Conservation (phyloP, 2,329 filamentous ascomycete species). For the Colletotrichum sp. region DNA sequence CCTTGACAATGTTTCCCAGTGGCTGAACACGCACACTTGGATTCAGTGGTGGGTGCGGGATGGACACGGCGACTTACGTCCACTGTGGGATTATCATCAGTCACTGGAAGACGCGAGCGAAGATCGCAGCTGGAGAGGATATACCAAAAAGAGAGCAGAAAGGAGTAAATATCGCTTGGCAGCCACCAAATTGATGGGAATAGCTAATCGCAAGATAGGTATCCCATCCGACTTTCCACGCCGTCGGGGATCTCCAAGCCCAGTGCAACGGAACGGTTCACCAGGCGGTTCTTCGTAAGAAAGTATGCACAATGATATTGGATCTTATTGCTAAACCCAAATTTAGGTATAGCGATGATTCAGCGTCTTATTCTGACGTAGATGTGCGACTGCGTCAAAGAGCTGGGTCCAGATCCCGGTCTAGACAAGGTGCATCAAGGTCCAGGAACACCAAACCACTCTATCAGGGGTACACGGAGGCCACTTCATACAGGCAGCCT, state of each 20-base stretch:
- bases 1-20: constrained; percentile 32
- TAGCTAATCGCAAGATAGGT: background rate
- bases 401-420: background rate
- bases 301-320: background rate
- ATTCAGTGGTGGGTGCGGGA: constrained; percentile 39
- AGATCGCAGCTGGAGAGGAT: background rate
- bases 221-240: background rate
- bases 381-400: background rate
- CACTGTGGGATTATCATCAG: constrained; percentile 28
- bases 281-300: background rate
- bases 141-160: background rate
- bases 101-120: background rate
- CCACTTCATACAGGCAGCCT: background rate
- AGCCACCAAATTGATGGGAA: accelerated
- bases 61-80: constrained; percentile 32
- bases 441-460: background rate
- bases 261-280: background rate
- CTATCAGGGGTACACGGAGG: background rate
- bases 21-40: constrained; percentile 39
- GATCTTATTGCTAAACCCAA: background rate
- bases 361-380: background rate
- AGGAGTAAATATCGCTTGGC: background rate
- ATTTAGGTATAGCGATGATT: background rate
- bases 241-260: background rate
- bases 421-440: background rate